Conservation (phyloP, 352 stramenopile genomes). For the Globisporangium cederbergense region DNA sequence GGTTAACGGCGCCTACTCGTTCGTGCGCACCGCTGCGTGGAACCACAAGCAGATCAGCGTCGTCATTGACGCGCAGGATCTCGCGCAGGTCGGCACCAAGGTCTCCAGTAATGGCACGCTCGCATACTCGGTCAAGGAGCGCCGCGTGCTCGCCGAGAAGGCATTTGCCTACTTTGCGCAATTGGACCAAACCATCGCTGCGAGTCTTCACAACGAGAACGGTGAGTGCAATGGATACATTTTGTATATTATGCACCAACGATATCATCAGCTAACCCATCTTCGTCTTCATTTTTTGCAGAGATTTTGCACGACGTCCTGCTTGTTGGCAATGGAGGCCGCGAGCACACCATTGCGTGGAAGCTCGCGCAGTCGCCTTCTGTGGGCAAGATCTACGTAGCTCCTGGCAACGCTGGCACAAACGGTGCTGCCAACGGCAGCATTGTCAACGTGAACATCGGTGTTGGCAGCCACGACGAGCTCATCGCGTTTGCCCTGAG, state of each 20-base stretch:
- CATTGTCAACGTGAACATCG: conserved; percentile 82
- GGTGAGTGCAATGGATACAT: conserved; percentile 11
- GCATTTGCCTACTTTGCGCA: conserved; percentile 74
- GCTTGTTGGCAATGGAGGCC: conserved; percentile 90
- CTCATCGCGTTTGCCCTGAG: conserved; percentile 75
- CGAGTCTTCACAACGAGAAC: conserved; percentile 45
- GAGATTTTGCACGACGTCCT: conserved; percentile 84
- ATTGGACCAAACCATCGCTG: conserved; percentile 66
- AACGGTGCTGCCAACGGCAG: conserved; percentile 27
- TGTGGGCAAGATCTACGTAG: conserved; percentile 82
- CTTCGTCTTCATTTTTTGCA: background rate
- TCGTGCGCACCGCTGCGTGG: conserved; percentile 82
- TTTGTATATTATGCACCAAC: no score
- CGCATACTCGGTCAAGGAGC: conserved; percentile 66
- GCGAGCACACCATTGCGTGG: conserved; percentile 94
- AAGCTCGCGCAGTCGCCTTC: conserved; percentile 87
- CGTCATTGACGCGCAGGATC: conserved; percentile 63
- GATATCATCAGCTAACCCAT: background rate
- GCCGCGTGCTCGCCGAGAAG: conserved; percentile 69
- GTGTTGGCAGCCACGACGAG: conserved; percentile 52
- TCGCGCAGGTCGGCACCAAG: conserved; percentile 45
- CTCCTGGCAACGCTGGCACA: conserved; percentile 90
- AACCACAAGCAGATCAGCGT: conserved; percentile 88
- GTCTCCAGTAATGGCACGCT: conserved; percentile 62
- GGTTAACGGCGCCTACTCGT: conserved; percentile 72